These are phyloP conservation scores for Dactylella cylindrospora DNA, from an alignment of 2,329 filamentous ascomycete species.

Conservation along the genomic window DNA sequence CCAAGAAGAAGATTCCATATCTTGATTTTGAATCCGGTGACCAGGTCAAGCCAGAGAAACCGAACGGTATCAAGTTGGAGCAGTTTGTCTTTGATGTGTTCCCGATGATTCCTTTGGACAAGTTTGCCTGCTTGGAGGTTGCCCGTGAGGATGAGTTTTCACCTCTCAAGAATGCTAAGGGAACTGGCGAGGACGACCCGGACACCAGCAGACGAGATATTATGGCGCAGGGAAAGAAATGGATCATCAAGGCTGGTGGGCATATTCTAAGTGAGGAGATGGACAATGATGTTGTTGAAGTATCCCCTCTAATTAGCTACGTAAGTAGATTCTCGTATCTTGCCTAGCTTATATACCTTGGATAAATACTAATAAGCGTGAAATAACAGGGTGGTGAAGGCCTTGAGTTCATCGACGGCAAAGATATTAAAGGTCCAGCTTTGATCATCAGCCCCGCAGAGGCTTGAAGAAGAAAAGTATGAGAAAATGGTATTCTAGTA, in stretches of 20 bases:
- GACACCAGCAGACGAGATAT: slow-evolving; percentile 91
- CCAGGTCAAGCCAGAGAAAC: slow-evolving; percentile 84
- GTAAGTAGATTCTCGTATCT: slow-evolving; percentile 62
- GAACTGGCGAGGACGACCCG: slow-evolving; percentile 87
- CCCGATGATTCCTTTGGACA: slow-evolving; percentile 77
- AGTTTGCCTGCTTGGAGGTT: slow-evolving; percentile 95
- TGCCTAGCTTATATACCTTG: background rate
- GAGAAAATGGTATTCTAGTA: background rate
- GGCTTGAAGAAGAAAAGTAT: too few species aligned
- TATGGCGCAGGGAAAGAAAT: slow-evolving; percentile 82
- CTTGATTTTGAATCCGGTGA: slow-evolving; percentile 75
- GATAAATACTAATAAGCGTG: background rate
- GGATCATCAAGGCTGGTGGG: slow-evolving; percentile 77
- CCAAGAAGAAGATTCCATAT: slow-evolving; percentile 95
- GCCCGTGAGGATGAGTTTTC: slow-evolving; percentile 97
- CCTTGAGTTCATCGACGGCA: slow-evolving; percentile 60
- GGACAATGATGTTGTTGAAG: slow-evolving; percentile 71
- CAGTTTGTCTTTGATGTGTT: slow-evolving; percentile 99
- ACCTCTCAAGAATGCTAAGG: slow-evolving; percentile 85
- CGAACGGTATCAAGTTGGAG: slow-evolving; percentile 98
- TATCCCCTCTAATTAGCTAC: slow-evolving; percentile 92
- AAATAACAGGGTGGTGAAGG: slow-evolving; percentile 62
- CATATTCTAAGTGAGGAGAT: slow-evolving; percentile 66
- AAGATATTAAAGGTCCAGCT: slow-evolving; percentile 59
- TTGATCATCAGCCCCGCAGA: slow-evolving; percentile 51